phyloP scores from a whole-genome alignment of 371 early-diverging fungal species.

The Dichotomocladium elegans region DNA sequence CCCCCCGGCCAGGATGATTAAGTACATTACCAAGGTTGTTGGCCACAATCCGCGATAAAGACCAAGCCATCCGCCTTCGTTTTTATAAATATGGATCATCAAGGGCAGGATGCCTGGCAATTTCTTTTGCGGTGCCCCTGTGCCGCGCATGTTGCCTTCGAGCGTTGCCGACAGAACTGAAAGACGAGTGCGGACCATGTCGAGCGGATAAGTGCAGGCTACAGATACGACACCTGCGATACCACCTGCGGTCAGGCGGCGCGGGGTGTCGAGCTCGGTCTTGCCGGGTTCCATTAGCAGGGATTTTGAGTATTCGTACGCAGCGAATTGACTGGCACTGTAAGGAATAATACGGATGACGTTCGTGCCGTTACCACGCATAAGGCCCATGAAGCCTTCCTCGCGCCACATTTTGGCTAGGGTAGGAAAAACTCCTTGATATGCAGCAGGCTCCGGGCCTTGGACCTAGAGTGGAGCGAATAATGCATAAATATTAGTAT shows the following conservation, averaged over 20 bases:
- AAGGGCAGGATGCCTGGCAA: constrained; percentile 71
- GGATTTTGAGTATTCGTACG: constrained; percentile 76
- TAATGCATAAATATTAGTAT: not conserved
- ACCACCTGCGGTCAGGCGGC: constrained; percentile 77
- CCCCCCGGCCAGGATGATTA: too few species aligned
- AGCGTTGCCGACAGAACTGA: constrained; percentile 68
- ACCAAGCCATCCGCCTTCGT: constrained; percentile 80
- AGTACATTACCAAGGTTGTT: constrained; percentile 64
- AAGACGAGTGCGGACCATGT: constrained; percentile 84
- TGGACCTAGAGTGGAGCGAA: constrained; percentile 53
- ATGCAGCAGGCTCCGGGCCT: constrained; percentile 63
- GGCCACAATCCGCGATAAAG: constrained; percentile 83
- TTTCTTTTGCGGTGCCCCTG: constrained; percentile 25
- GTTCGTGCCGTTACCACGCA: constrained; percentile 93
- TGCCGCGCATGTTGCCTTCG: constrained; percentile 6
- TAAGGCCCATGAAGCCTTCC: constrained; percentile 82
- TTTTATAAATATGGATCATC: constrained; percentile 61
- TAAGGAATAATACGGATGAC: constrained; percentile 91
- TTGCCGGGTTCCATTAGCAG: constrained; percentile 66
- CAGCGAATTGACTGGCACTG: constrained; percentile 86
- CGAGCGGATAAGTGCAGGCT: constrained; percentile 84
- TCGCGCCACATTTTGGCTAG: constrained; percentile 82
- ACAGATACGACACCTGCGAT: constrained; percentile 83
- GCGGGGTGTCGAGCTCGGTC: constrained; percentile 67
- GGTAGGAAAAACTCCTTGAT: constrained; percentile 70